Conservation (phyloP, 495 filamentous ascomycete genomes). For the Xylaria sp. region DNA sequence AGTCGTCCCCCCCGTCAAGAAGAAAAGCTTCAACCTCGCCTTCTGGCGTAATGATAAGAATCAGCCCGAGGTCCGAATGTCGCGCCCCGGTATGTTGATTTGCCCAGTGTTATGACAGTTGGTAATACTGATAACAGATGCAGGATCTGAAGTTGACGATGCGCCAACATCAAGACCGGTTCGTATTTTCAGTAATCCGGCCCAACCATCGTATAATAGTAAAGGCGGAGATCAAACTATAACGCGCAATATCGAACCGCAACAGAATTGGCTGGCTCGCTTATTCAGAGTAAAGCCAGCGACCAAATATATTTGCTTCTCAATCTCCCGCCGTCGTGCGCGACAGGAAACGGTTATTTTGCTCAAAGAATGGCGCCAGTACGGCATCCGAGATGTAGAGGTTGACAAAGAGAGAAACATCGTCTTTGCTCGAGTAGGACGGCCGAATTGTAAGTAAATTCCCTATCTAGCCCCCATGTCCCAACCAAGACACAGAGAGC, state of each 20-base stretch:
- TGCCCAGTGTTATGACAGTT: not conserved
- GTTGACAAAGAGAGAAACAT: slow-evolving; percentile 76
- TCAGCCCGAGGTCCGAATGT: slow-evolving; percentile 42
- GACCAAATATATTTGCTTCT: slow-evolving; percentile 73
- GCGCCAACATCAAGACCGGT: slow-evolving; percentile 16
- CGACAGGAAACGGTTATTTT: slow-evolving; percentile 76
- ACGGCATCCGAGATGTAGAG: slow-evolving; percentile 77
- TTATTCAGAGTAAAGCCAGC: slow-evolving; percentile 90
- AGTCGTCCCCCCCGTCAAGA: slow-evolving; percentile 40
- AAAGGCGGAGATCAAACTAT: slow-evolving; percentile 27
- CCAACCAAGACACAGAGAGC: not conserved
- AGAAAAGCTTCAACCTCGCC: slow-evolving; percentile 54
- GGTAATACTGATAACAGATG: slow-evolving; percentile 23
- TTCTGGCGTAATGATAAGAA: slow-evolving; percentile 55
- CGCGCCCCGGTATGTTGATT: slow-evolving; percentile 45
- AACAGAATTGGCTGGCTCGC: slow-evolving; percentile 83
- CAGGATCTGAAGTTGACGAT: slow-evolving; percentile 29
- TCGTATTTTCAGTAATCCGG: slow-evolving; percentile 26
- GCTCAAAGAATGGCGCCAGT: slow-evolving; percentile 78
- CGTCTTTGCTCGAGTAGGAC: slow-evolving; percentile 76
- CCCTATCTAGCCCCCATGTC: slow-evolving; percentile 3
- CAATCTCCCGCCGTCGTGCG: slow-evolving; percentile 68
- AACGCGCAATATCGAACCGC: slow-evolving; percentile 60
- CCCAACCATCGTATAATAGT: slow-evolving; percentile 18
- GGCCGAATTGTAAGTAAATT: slow-evolving; percentile 73